phyloP scores from a whole-genome alignment of 2,329 filamentous ascomycete species.

The Didymellaceae sp. region DNA sequence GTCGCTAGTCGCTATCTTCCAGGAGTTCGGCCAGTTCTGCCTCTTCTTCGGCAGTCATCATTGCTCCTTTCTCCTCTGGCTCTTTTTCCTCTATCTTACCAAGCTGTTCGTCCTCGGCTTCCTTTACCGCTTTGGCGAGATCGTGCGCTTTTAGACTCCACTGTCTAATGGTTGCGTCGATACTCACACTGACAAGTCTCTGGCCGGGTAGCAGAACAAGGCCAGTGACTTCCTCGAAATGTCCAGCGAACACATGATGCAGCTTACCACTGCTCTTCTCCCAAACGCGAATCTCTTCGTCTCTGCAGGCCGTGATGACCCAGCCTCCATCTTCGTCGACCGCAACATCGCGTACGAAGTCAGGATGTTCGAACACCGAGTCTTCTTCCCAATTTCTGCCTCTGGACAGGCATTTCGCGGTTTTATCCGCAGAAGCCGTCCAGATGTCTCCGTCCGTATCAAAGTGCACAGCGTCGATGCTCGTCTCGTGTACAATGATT shows the following conservation, averaged over 20 bases:
- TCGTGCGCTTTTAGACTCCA: constrained; percentile 76
- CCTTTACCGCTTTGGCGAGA: constrained; percentile 61
- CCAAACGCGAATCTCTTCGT: constrained; percentile 93
- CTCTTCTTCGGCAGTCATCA: constrained; percentile 89
- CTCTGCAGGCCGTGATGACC: constrained; percentile 85
- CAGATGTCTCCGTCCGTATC: constrained; percentile 78
- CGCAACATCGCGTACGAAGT: constrained; percentile 85
- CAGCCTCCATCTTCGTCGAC: constrained; percentile 73
- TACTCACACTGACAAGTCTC: constrained; percentile 78
- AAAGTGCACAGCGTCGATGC: constrained; percentile 81
- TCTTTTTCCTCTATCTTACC: constrained; percentile 54
- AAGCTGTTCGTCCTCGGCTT: constrained; percentile 57
- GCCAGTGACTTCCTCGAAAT: constrained; percentile 92
- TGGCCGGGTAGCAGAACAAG: constrained; percentile 67
- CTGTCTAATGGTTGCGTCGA: constrained; percentile 84
- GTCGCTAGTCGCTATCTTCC: constrained; percentile 74
- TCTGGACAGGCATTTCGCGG: constrained; percentile 78
- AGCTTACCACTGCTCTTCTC: constrained; percentile 74
- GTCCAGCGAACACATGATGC: constrained; percentile 76
- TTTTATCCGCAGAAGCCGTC: constrained; percentile 93
- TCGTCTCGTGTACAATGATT: constrained; percentile 86
- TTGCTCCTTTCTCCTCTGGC: constrained; percentile 55
- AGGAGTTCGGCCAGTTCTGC: constrained; percentile 90
- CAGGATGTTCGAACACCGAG: constrained; percentile 78
- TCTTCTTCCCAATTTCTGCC: constrained; percentile 72